Evolutionary conservation across 352 stramenopile species (phyloP), one percentile per base, ranked within the genome.

Genomic region (Globisporangium uncinulatum): DNA sequence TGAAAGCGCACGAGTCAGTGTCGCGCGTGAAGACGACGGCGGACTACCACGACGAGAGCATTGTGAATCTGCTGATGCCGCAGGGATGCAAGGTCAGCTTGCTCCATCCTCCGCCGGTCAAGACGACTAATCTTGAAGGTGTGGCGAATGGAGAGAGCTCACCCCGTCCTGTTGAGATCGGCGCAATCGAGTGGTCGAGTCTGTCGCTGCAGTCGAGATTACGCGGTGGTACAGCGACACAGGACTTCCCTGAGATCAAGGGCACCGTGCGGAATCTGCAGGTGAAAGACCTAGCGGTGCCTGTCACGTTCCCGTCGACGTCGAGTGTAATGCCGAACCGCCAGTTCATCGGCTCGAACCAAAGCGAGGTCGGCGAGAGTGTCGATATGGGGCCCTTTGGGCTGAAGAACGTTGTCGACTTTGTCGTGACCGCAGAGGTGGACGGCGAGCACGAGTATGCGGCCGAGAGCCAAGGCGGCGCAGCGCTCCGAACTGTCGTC

Each of bases 321-420:
- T 56, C 71, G 49, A 58, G 61, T 31, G 51, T 21, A 5, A 73
- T 92, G 66, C 71, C 77, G 11, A 88, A 94, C 65, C 77, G 78
- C 14, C 74, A 80, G 62, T 80, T 76, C 44, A 79, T 94, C 57
- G 81, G 77, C 15, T 89, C 83, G 6, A 76, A 79, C 45, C 74
- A 79, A 59, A 66, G 72, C 7, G 81, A 76, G 29, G 36, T 80
- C 21, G 61, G 70, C 4, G 63, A 63, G 29, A 66, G 64, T 48
- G 60, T 54, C 48, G 76, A 84, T 24, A 64, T 71, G 36, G 69
- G 66, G 10, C 69, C 72, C 10, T 74, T 87, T 57, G 74, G 74
- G 17, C 60, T 74, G 29, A 87, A 83, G 54, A 93, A 89, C 59
- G 69, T 79, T 7, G 59, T 93, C 20, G 83, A 93, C 39, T 90